A percentile compares a stretch with the other conserved stretches of the same genome.
phyloP scores from a whole-genome alignment of 2,329 filamentous ascomycete genomes.

The Talaromyces verruculosus region DNA sequence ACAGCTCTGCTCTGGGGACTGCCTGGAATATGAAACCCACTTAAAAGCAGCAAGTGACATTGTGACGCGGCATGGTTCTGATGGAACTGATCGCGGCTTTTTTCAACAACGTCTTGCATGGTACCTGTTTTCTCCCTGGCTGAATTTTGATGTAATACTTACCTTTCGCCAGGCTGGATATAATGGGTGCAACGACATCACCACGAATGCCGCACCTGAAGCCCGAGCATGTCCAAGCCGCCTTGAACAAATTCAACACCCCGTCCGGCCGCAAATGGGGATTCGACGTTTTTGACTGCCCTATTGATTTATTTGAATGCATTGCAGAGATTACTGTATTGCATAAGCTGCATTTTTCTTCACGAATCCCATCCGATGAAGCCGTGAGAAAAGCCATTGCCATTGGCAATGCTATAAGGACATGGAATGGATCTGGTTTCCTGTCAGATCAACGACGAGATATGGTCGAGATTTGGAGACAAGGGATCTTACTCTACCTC shows the following conservation, averaged over 20 bases:
- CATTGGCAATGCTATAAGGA: not conserved
- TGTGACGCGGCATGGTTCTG: not conserved
- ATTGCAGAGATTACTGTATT: conserved; percentile 1
- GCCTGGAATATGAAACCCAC: not conserved
- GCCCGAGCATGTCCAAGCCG: not conserved
- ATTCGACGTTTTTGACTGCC: not conserved
- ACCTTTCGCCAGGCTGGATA: not conserved
- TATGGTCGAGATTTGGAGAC: not conserved
- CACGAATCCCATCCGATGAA: not conserved
- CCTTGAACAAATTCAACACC: not conserved
- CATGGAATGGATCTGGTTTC: not conserved
- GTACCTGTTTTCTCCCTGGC: not conserved
- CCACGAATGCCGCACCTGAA: not conserved
- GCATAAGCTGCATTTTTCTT: not conserved
- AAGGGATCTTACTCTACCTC: not conserved
- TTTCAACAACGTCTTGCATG: conserved; percentile 7
- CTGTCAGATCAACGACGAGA: conserved; percentile 1
- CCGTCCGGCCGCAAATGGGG: not conserved
- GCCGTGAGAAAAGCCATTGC: not conserved
- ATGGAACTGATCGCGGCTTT: not conserved
- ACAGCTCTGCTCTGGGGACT: conserved; percentile 1
- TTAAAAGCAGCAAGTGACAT: conserved; percentile 1
- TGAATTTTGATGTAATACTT: not conserved
- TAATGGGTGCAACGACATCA: not conserved
- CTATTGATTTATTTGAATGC: conserved; percentile 2